Base-by-base conservation (phyloP, 2,329 filamentous ascomycete genomes). In the Aspergillus sp. region DNA sequence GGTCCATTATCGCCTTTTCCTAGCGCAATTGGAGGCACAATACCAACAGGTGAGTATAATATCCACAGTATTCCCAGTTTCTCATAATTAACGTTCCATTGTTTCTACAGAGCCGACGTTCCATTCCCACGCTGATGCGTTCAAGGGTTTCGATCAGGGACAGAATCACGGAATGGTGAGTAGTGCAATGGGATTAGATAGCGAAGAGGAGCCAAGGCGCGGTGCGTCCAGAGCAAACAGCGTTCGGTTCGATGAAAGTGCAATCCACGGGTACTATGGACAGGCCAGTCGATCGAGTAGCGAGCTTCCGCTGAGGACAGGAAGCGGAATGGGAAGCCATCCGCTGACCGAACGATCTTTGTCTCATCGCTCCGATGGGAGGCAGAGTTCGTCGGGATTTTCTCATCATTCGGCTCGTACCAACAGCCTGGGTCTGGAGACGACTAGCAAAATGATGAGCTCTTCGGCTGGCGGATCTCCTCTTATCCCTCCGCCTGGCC, bases 161-260 rank as follows among this genome's bases (percentile, higher is more conserved):
- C 86, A 94, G 52, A 83, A 86, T 38, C 86, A 86, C 59, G 87
- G 84, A 57, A 19, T 19, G 19, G 75, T 93, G 46, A 78, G 95
- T 39, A 85, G 84, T 40, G 88, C 86, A 42, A 77, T 96, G 45
- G 88, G 90, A 46, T 75, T 97, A 6, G 91, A 95, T 51, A 79
- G 85, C 5, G 90, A 95, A 49, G 90, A 97, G 29, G 83, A 89
- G 45, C 82, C 89, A 32, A 81, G 91, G 50, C 88, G 93, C 42
- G 88, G 88, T 13, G 86, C 89, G 12, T 98, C 93, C 12, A 81
- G 93, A 56, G 91, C 93, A 38, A 97, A 97, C 64, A 97, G 93
- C 61, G 93, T 98, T 54, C 87, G 93, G 32, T 98, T 98, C 59
- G 93, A 97, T 61, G 91, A 97, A 64, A 95, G 89, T 60, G 90